Evolutionary conservation across 345 rosid genomes (phyloP), one percentile per base, ranked within the genome.

Genomic region (Atalantia buxifolia): DNA sequence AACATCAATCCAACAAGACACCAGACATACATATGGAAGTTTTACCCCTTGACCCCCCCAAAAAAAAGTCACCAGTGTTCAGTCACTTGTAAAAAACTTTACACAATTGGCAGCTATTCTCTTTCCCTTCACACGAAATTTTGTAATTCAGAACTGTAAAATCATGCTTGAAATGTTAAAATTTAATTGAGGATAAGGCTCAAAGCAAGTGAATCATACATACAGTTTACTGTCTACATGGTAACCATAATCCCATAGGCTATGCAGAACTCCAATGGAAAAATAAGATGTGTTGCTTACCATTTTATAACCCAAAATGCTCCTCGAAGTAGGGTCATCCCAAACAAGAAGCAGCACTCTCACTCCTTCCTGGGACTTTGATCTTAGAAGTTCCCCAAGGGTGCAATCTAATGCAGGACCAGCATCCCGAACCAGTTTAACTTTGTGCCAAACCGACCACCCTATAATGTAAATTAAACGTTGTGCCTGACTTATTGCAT

Each of bases 281-380:
- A 40, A 30, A 57, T 18, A 42, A 1, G 27, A 42, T 61, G 76
- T 76, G 80, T 40, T 77, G 88, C 97, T 86, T 84, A 93, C 98
- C 21, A 89, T 92, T 86, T 78, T 87, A 68, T 89, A 93, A 66
- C 99, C 99, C 85, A 95, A 88, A 65, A 95, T 90, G 83, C 83
- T 89, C 87, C 92, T 86, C 16, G 99, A 95, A 84, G 99, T 95
- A 68, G 99, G 99, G 63, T 95, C 98, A 80, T 93, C 99, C 99
- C 99, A 95, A 76, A 95, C 72, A 83, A 93, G 94, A 74, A 95
- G 98, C 85, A 95, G 88, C 77, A 95, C 98, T 81, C 99, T 87
- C 13, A 95, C 99, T 66, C 99, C 99, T 88, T 95, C 98, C 80
- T 72, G 95, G 76, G 99, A 95, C 87, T 95, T 95, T 53, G 91